Evolutionary conservation across 805 yeast species (phyloP), one percentile per base, ranked within the genome.

Genomic region (Ogataea minuta): DNA sequence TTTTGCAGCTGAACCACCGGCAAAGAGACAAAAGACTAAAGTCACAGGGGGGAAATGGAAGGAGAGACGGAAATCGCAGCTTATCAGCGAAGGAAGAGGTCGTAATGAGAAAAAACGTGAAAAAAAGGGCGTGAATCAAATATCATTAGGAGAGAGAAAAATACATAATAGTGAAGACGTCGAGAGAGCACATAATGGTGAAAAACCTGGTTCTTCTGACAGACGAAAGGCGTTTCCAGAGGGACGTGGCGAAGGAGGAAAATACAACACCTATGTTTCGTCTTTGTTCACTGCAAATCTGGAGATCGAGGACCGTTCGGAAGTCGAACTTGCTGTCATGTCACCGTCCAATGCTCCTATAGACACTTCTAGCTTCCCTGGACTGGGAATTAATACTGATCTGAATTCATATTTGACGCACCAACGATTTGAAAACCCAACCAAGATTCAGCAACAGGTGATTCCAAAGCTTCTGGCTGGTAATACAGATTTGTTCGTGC

Each of bases 301-400:
- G 6, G 81, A 73, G 31, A 66, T 75, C 23, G 53, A 65, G 8
- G 65, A 60, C 2, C 63, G 71, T 35, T 66, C 68, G 16, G 58
- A 55, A 14, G 64, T 64, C 2, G 59, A 59, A 17, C 48, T 58
- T 6, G 60, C 55, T 13, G 46, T 41, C 9, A 31, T 41, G 9
- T 44, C 54, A 10, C 85, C 95, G 1, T 87, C 97, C 0, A 93
- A 93, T 64, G 97, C 97, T 0, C 96, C 97, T 0, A 59, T 86
- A 20, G 89, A 83, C 52, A 67, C 80, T 1, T 76, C 84, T 8
- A 68, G 84, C 16, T 91, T 91, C 53, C 70, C 64, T 12, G 86
- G 87, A 0, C 64, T 91, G 30, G 95, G 95, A 0, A 60, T 90
- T 11, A 74, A 75, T 44, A 74, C 69, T 2, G 60, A 64, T 21